Conservation (phyloP, 495 filamentous ascomycete species). For the Pyrenula aspistea region DNA sequence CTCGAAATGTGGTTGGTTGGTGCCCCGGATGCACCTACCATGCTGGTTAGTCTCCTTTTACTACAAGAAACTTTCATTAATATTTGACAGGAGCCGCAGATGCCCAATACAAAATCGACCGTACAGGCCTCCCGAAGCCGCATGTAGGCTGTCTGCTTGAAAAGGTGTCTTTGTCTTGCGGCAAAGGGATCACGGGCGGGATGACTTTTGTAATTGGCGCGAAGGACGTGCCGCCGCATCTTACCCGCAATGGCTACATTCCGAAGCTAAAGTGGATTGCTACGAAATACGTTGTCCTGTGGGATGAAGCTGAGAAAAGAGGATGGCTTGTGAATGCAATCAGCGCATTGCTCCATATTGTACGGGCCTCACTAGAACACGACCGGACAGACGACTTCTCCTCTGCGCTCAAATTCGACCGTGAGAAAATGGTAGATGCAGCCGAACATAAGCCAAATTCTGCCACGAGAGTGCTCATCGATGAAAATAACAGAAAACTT, state of each 20-base stretch:
- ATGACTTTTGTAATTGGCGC: constrained; percentile 6
- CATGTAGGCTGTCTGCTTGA: constrained; percentile 7
- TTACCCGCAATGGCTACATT: constrained; percentile 1
- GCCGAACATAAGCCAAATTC: constrained; percentile 1
- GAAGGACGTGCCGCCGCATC: constrained; percentile 13
- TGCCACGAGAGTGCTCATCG: not conserved
- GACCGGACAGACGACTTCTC: constrained; percentile 1
- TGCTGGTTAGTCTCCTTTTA: constrained; percentile 2
- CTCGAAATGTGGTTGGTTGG: constrained; percentile 10
- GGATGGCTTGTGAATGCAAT: constrained; percentile 27
- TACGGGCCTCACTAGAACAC: constrained; percentile 18
- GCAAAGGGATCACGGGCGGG: constrained; percentile 11
- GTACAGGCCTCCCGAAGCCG: not conserved
- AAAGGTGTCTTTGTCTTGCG: constrained; percentile 11
- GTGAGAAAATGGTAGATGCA: not conserved
- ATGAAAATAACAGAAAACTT: constrained; percentile 11
- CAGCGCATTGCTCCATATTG: constrained; percentile 25
- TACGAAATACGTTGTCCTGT: constrained; percentile 18
- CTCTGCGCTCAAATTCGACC: not conserved
- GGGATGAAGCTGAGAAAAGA: constrained; percentile 19
- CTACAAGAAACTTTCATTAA: not conserved
- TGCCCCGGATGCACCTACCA: constrained; percentile 3
- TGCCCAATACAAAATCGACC: not conserved
- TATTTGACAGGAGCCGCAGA: not conserved
- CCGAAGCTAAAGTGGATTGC: constrained; percentile 7